Evolutionary conservation across 2,329 filamentous ascomycete genomes (phyloP).

Genomic region (Alternaria brassicae): DNA sequence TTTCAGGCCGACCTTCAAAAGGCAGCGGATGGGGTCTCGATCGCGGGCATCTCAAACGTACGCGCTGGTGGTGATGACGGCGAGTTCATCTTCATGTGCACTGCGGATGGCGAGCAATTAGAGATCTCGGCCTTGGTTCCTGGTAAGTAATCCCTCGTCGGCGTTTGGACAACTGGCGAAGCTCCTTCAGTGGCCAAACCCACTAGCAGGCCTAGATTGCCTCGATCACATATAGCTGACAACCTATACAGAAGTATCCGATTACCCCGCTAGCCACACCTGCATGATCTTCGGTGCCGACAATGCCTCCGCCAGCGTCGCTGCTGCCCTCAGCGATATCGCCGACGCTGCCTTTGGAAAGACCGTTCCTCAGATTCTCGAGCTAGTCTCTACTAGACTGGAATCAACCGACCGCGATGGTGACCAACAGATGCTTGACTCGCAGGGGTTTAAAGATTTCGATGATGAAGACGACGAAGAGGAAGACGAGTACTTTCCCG

Average conservation of each 20-base stretch:
- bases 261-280: slow-evolving; percentile 66
- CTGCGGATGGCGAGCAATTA: slow-evolving; percentile 39
- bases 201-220: neutral
- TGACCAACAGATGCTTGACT: slow-evolving; percentile 53
- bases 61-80: slow-evolving; percentile 73
- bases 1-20: slow-evolving; percentile 67
- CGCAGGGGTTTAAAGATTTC: slow-evolving; percentile 44
- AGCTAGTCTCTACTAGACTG: slow-evolving; percentile 52
- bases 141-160: slow-evolving; percentile 25
- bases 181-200: neutral
- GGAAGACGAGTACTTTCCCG: slow-evolving; percentile 44
- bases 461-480: slow-evolving; percentile 45
- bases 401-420: slow-evolving; percentile 51
- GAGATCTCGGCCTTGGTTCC: slow-evolving; percentile 51
- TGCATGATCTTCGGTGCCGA: slow-evolving; percentile 65
- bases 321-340: slow-evolving; percentile 54
- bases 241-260: slow-evolving; percentile 59
- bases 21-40: slow-evolving; percentile 47
- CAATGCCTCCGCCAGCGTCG: slow-evolving; percentile 53
- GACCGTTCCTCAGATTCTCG: slow-evolving; percentile 59
- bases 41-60: slow-evolving; percentile 63
- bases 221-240: neutral
- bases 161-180: neutral
- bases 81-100: slow-evolving; percentile 67
- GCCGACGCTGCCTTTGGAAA: slow-evolving; percentile 54